Evolutionary conservation across 805 yeast species (phyloP), one percentile per base, ranked within the genome.

Genomic region (Saccharomycopsis schoenii): DNA sequence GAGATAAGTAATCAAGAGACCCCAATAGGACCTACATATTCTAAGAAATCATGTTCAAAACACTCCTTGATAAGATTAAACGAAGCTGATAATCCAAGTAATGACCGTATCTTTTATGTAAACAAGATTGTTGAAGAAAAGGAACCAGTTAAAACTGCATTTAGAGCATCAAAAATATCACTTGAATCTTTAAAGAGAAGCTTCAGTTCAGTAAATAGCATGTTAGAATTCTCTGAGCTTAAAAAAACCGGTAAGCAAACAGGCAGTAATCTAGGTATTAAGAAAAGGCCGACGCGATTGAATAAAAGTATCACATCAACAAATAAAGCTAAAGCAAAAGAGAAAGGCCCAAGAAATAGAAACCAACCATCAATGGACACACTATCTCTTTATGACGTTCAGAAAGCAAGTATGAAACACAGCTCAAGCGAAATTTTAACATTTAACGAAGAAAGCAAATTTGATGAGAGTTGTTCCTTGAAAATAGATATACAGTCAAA

Each of bases 171-270:
- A 11, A 47, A 24, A 21, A 21, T 47, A 47, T 47, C 52, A 10
- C n/a, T 47, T n/a, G 52, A 47, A 47, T 47, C 52, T 4, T 47
- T 47, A n/a, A 47, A 47, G n/a, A 47, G 52, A 47, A 47, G 52
- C 25, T 47, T 47, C 9, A 47, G 52, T n/a, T n/a, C 29, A 21
- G 52, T 24, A 21, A 47, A 47, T 25, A 47, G 14, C 14, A 17
- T 21, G 15, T 12, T 47, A 10, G 36, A 47, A 8, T 2, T 21
- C 2, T 47, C 52, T 21, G 52, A 47, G n/a, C 11, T 15, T 3
- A 24, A 47, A 4, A 14, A 47, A 19, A 47, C 19, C 4, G n/a
- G 34, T 9, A 12, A 47, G 25, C 21, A 47, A 21, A 15, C 25
- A 5, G n/a, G 21, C 11, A 15, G 10, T 24, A 47, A 47, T 21